Base-by-base conservation (phyloP, 2,329 filamentous ascomycete species). In the Camptophora hylomeconis region DNA sequence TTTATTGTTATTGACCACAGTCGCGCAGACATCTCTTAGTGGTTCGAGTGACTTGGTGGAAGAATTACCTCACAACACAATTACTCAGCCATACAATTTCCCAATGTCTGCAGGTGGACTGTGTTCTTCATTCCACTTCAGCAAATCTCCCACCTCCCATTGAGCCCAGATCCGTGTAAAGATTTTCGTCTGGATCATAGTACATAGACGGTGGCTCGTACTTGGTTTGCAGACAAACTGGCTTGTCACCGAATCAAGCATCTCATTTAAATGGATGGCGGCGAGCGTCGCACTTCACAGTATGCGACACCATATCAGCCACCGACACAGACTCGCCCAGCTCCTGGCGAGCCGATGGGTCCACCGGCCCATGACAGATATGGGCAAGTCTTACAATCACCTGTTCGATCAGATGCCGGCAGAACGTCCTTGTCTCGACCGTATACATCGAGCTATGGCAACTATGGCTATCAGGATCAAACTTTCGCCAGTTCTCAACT, bases 241-340 rank as follows among this genome's bases (percentile, higher is more conserved):
- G n/a, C n/a, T n/a, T n/a, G n/a, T n/a, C n/a, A n/a, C n/a, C n/a
- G 8, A 27, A 7, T 24, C 15, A 19, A 14, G 8, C 17, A 27
- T 8, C 25, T 27, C 25, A 27, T 29, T 42, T 45, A 72, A 52
- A 89, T 89, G 81, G 81, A 87, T 65, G 74, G 79, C 59, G 72
- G 75, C 61, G 71, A 70, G 57, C 72, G 69, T 52, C 66, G 72
- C 50, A 68, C 74, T 63, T 77, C 79, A 69, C 77, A 79, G 63
- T 72, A 78, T 69, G 79, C 80, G 58, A 65, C 69, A 58, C 66
- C 72, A 52, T 62, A 68, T 56, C 75, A 77, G 58, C 64, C 71
- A 49, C 36, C 35, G 14, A 35, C 39, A 31, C 32, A 38, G 31
- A 28, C 42, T 32, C 38, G 35, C 16, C 32, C 40, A 19, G 21